Evolutionary conservation across 2,329 filamentous ascomycete species (phyloP).

Genomic region (Trichoderma atrobrunneum): DNA sequence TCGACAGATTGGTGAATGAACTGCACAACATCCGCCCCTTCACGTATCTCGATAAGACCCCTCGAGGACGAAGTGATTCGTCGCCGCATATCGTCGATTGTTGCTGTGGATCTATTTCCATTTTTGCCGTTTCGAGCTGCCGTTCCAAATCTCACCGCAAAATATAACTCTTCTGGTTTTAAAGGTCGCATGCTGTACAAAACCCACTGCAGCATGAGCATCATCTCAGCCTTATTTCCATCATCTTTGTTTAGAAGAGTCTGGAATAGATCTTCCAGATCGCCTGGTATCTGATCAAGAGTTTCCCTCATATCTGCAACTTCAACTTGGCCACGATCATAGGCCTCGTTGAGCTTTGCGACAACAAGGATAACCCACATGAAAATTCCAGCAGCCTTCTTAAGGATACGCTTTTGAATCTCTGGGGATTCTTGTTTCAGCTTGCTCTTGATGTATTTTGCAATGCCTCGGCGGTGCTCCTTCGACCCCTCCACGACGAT

Average conservation of each 20-base stretch:
- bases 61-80: not conserved
- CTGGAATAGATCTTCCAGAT: not conserved
- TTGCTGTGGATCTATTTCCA: not conserved
- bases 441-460: not conserved
- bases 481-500: not conserved
- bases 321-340: not conserved
- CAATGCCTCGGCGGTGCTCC: not conserved
- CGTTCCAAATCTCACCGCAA: not conserved
- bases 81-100: not conserved
- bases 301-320: not conserved
- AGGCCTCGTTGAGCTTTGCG: not conserved
- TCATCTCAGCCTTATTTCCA: not conserved
- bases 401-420: not conserved
- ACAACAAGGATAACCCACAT: not conserved
- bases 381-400: not conserved
- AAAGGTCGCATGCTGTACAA: not conserved
- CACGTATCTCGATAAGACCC: not conserved
- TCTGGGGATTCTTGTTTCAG: not conserved
- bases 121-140: not conserved
- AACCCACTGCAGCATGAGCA: not conserved
- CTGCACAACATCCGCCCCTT: not conserved
- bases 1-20: not conserved
- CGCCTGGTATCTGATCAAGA: not conserved
- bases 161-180: not conserved
- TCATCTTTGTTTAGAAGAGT: not conserved